Percentiles rank a stretch among this genome's conserved stretches.
Evolutionary conservation across 352 stramenopile genomes (phyloP).

Genomic region (Vaucheria bursata): DNA sequence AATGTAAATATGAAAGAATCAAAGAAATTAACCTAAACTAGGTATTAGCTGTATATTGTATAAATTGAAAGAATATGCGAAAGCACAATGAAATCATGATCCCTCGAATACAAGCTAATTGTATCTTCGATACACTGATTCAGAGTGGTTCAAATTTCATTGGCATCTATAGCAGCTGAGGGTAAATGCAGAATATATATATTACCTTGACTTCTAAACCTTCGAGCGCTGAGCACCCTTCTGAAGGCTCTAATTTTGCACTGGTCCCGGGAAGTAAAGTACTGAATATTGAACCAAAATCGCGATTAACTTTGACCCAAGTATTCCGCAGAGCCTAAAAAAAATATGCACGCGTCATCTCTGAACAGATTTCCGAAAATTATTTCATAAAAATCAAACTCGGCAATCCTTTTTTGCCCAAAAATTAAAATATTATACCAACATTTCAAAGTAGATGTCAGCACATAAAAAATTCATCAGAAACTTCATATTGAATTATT

Average conservation of each 20-base stretch:
- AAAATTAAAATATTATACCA: too few relatives aligned
- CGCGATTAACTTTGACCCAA: slow-evolving; percentile 97
- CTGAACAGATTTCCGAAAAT: not conserved
- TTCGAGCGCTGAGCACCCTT: slow-evolving; percentile 66
- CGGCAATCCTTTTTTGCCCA: too few relatives aligned
- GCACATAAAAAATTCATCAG: too few relatives aligned
- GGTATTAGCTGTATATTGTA: not conserved
- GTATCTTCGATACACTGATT: not conserved
- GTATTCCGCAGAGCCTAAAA: slow-evolving; percentile 73
- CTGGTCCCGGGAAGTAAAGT: slow-evolving; percentile 91
- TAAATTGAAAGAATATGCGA: not conserved
- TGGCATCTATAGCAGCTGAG: not conserved
- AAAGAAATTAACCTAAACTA: not conserved
- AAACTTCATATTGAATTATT: too few relatives aligned
- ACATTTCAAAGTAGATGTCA: too few relatives aligned
- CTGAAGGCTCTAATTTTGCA: slow-evolving; percentile 92
- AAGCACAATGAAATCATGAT: not conserved
- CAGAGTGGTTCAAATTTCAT: not conserved
- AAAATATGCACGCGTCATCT: not conserved
- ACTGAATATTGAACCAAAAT: slow-evolving; percentile 99
- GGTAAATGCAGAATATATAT: not conserved
- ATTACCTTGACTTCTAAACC: slow-evolving; percentile 97
- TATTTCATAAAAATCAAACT: not conserved
- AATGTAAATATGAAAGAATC: too few relatives aligned
- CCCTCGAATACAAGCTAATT: too few relatives aligned